Percentiles rank a stretch among this genome's conserved stretches.
Conservation (phyloP, 108 stramenopile genomes). For the Skeletonema costatum region DNA sequence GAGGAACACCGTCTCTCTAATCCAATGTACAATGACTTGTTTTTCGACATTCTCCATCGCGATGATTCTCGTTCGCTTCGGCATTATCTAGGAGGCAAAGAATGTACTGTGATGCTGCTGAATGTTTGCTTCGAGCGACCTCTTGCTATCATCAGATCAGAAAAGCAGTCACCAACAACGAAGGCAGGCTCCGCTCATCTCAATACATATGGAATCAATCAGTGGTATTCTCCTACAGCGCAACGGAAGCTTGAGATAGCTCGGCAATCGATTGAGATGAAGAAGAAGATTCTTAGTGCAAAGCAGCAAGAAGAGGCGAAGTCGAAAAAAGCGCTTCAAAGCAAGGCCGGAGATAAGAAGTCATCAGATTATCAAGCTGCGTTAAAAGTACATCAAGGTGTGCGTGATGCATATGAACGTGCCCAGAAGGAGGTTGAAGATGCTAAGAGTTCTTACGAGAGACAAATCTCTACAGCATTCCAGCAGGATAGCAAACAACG, state of each 20-base stretch:
- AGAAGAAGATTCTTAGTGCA: constrained; percentile 55
- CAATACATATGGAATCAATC: constrained; percentile 22
- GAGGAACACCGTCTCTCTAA: constrained; percentile 65
- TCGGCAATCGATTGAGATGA: constrained; percentile 57
- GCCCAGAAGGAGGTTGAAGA: constrained; percentile 53
- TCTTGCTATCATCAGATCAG: constrained; percentile 81
- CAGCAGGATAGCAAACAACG: constrained; percentile 7
- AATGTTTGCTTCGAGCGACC: constrained; percentile 86
- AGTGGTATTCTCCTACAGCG: constrained; percentile 40
- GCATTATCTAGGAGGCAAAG: constrained; percentile 55
- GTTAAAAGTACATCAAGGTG: constrained; percentile 40
- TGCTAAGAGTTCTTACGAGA: constrained; percentile 43
- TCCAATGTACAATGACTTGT: constrained; percentile 81
- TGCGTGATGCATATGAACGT: constrained; percentile 50
- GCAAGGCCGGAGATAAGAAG: constrained; percentile 7
- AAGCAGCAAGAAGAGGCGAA: constrained; percentile 53
- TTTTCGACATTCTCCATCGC: constrained; percentile 63
- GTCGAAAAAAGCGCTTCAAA: constrained; percentile 39
- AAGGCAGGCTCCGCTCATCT: constrained; percentile 24
- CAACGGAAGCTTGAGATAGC: constrained; percentile 41
- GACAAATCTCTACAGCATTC: constrained; percentile 36
- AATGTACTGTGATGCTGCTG: constrained; percentile 72
- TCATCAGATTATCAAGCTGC: constrained; percentile 33
- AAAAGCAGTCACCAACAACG: constrained; percentile 51
- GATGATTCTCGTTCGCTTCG: constrained; percentile 61